Conservation (phyloP, 805 yeast genomes). For the Starmerella powellii region DNA sequence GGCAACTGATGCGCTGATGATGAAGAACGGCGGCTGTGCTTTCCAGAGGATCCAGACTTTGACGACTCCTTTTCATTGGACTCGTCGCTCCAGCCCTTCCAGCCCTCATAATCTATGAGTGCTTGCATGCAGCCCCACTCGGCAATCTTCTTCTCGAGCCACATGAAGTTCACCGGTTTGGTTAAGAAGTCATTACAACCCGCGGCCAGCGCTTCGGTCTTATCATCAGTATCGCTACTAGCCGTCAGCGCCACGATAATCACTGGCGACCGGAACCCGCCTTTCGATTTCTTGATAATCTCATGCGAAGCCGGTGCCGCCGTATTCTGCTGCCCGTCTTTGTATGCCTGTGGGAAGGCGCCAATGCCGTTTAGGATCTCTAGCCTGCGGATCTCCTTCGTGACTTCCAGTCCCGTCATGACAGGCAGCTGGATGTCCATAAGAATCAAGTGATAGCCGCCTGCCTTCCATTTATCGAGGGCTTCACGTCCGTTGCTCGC, state of each 20-base stretch:
- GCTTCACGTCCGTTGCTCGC: constrained; percentile 95
- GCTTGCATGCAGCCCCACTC: constrained; percentile 99
- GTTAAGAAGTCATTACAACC: constrained; percentile 96
- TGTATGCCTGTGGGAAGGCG: constrained; percentile 34
- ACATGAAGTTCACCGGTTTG: constrained; percentile 85
- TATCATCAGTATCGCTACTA: constrained; percentile 70
- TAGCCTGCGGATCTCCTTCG: constrained; percentile 75
- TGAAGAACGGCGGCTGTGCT: not conserved
- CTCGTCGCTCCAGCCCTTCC: constrained; percentile 38
- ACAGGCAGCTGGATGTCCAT: constrained; percentile 98
- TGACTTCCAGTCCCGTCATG: constrained; percentile 89
- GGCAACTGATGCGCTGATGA: not conserved
- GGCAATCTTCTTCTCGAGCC: constrained; percentile 79
- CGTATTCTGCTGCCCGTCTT: constrained; percentile 21
- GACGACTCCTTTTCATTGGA: not conserved
- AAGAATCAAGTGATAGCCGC: constrained; percentile 85
- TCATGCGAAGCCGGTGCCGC: constrained; percentile 18
- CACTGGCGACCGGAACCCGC: constrained; percentile 72
- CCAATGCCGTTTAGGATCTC: constrained; percentile 77
- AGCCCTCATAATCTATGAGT: constrained; percentile 84
- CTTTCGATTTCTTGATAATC: constrained; percentile 30
- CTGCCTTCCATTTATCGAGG: constrained; percentile 82
- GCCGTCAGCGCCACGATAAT: constrained; percentile 96
- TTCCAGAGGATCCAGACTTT: too few relatives aligned
- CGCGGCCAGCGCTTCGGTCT: constrained; percentile 83